Conservation (phyloP, 306 rosid genomes). For the Astragalus glycyphyllos region DNA sequence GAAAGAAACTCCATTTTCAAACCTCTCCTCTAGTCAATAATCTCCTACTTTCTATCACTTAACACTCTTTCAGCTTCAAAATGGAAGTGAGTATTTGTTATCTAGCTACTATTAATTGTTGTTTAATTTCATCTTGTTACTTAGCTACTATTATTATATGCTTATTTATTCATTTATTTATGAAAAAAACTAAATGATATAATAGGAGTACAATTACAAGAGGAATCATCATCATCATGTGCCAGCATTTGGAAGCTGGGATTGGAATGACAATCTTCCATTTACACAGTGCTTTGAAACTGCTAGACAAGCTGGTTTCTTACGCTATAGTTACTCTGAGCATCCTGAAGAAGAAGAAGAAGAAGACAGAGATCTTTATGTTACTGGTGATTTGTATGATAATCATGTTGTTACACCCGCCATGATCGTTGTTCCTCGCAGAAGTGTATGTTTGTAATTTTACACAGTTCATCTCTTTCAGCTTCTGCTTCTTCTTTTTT, state of each 20-base stretch:
- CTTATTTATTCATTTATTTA: too few species aligned
- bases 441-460: slow-evolving; percentile 50
- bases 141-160: too few species aligned
- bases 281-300: slow-evolving; percentile 90
- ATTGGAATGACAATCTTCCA: slow-evolving; percentile 84
- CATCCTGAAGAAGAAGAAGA: not conserved
- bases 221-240: slow-evolving; percentile 53
- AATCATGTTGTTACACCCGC: slow-evolving; percentile 86
- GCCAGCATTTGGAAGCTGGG: slow-evolving; percentile 96
- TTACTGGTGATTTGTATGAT: slow-evolving; percentile 76
- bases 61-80: not conserved
- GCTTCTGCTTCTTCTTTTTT: not conserved
- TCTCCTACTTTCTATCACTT: not conserved
- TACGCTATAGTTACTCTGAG: slow-evolving; percentile 58
- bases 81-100: slow-evolving; percentile 50
- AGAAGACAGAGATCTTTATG: slow-evolving; percentile 68
- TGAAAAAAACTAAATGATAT: too few species aligned
- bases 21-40: slow-evolving; percentile 21
- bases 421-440: slow-evolving; percentile 88
- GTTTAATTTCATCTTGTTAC: too few species aligned
- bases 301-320: slow-evolving; percentile 61
- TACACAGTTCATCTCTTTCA: not conserved
- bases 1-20: not conserved
- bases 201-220: slow-evolving; percentile 63
- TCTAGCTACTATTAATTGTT: too few species aligned